Conservation (phyloP, 805 yeast genomes). For the Metschnikowia gruessii region DNA sequence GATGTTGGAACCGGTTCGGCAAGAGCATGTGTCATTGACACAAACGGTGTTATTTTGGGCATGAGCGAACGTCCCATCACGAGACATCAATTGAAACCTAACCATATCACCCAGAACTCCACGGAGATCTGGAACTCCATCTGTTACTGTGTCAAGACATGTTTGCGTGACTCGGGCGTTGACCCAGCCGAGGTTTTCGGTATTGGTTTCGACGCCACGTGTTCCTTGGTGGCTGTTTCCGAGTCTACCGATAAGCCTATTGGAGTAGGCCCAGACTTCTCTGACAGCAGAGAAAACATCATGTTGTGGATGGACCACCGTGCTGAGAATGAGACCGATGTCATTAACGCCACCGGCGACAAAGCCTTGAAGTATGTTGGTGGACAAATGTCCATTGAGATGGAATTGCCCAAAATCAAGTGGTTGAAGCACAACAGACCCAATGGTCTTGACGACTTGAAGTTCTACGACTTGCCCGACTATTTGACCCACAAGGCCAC, state of each 20-base stretch:
- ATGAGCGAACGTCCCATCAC: slow-evolving; percentile 76
- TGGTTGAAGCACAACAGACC: slow-evolving; percentile 92
- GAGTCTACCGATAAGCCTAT: slow-evolving; percentile 65
- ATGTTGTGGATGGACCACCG: slow-evolving; percentile 99
- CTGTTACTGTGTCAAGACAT: slow-evolving; percentile 74
- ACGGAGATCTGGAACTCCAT: slow-evolving; percentile 90
- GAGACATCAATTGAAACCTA: slow-evolving; percentile 70
- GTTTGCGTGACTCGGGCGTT: slow-evolving; percentile 71
- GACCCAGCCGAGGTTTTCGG: slow-evolving; percentile 71
- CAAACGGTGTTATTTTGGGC: slow-evolving; percentile 75
- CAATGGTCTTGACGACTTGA: slow-evolving; percentile 52
- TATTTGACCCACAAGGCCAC: slow-evolving; percentile 90
- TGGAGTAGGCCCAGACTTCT: slow-evolving; percentile 90
- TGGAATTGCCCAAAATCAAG: slow-evolving; percentile 96
- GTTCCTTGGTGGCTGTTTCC: slow-evolving; percentile 82
- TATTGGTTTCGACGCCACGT: slow-evolving; percentile 96
- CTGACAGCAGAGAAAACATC: slow-evolving; percentile 70
- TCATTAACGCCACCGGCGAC: slow-evolving; percentile 77
- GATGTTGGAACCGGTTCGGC: slow-evolving; percentile 99
- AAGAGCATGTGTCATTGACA: slow-evolving; percentile 87
- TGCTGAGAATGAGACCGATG: slow-evolving; percentile 75
- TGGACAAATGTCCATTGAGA: slow-evolving; percentile 95
- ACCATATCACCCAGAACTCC: slow-evolving; percentile 80
- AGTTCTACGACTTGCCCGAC: slow-evolving; percentile 92
- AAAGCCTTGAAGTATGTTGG: slow-evolving; percentile 88